Conservation (phyloP, 2,329 filamentous ascomycete genomes). For the Capronia epimyces region DNA sequence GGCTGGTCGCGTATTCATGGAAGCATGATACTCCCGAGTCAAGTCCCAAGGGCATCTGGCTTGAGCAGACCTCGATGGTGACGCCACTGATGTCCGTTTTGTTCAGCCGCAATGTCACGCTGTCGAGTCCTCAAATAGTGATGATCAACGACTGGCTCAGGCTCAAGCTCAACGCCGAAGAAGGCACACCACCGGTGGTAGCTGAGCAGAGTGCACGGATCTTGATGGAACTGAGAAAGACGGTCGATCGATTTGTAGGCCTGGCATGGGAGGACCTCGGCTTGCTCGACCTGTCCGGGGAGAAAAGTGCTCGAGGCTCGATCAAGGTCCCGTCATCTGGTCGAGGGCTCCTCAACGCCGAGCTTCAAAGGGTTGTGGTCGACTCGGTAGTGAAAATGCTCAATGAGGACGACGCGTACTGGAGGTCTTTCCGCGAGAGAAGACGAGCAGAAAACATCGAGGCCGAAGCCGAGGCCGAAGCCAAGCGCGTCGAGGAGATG, state of each 20-base stretch:
- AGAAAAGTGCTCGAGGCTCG: neutral
- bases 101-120: conserved; percentile 14
- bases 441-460: conserved; percentile 5
- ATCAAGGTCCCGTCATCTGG: neutral
- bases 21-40: conserved; percentile 8
- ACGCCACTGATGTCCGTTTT: conserved; percentile 22
- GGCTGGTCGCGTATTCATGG: conserved; percentile 20
- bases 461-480: neutral
- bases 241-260: conserved; percentile 21
- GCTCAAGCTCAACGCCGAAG: conserved; percentile 5
- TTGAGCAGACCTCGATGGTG: conserved; percentile 21
- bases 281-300: neutral
- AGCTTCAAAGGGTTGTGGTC: conserved; percentile 14
- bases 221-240: conserved; percentile 23
- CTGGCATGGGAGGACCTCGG: conserved; percentile 11
- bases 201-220: conserved; percentile 9
- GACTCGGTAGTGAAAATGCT: conserved; percentile 18
- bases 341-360: neutral
- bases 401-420: conserved; percentile 12
- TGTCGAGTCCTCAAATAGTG: conserved; percentile 7
- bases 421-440: conserved; percentile 4
- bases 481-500: neutral
- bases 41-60: conserved; percentile 10
- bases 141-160: conserved; percentile 21
- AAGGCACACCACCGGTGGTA: conserved; percentile 1